These are phyloP conservation scores for Diaporthe humulicola DNA, from an alignment of 2,329 filamentous ascomycete species.

Conservation along the genomic window DNA sequence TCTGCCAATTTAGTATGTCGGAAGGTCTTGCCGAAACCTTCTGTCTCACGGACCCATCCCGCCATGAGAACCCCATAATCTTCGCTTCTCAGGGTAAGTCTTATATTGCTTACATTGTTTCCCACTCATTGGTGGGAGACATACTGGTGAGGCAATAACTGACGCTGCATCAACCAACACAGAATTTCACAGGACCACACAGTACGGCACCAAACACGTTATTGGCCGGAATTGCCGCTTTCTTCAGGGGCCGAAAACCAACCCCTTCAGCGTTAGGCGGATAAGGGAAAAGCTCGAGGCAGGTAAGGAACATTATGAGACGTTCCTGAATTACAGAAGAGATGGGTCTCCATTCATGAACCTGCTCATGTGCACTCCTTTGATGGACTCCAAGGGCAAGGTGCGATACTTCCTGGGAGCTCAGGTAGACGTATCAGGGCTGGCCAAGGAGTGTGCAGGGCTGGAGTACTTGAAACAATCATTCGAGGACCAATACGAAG, in stretches of 20 bases:
- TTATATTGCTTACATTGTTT: not conserved
- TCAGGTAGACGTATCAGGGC: constrained; percentile 77
- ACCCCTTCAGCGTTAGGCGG: constrained; percentile 70
- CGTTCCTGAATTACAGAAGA: constrained; percentile 81
- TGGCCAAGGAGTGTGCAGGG: constrained; percentile 75
- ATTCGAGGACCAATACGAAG: constrained; percentile 54
- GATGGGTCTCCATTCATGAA: constrained; percentile 85
- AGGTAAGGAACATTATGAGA: constrained; percentile 78
- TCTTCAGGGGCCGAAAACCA: constrained; percentile 80
- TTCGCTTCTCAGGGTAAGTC: constrained; percentile 78
- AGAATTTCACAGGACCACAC: constrained; percentile 63
- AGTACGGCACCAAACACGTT: constrained; percentile 70
- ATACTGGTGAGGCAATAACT: not conserved
- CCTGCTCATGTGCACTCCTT: constrained; percentile 77
- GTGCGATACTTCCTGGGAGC: constrained; percentile 79
- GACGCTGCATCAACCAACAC: not conserved
- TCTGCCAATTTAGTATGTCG: constrained; percentile 58
- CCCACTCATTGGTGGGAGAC: no score
- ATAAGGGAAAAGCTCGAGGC: constrained; percentile 71
- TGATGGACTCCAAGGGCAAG: constrained; percentile 75
- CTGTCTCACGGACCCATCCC: constrained; percentile 80
- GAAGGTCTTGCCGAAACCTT: constrained; percentile 84
- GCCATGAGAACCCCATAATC: constrained; percentile 80
- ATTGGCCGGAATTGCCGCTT: constrained; percentile 84
- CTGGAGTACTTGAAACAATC: constrained; percentile 71